Evolutionary conservation across 495 filamentous ascomycete genomes (phyloP).

Genomic region (Xylaria bambusicola): DNA sequence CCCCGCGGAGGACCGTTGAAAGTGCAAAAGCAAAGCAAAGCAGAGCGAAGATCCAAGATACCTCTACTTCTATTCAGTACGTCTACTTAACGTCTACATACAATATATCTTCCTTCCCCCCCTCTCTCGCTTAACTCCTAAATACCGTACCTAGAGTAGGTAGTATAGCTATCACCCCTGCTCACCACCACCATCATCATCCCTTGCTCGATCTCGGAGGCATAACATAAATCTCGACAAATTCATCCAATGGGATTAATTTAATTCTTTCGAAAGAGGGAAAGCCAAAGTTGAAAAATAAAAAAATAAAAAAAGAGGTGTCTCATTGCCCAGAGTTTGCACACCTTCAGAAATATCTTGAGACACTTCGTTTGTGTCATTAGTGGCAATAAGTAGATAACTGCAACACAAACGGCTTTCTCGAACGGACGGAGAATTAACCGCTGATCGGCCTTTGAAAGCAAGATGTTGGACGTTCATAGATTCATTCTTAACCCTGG

Average conservation of each 20-base stretch:
- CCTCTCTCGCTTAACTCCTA: no score
- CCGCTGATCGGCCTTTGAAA: constrained; percentile 7
- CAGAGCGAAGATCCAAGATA: no score
- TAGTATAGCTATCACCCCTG: no score
- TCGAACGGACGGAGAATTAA: constrained; percentile 13
- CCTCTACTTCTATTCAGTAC: no score
- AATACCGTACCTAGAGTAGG: no score
- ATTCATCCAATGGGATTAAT: constrained; percentile 30
- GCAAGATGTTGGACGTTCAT: background rate
- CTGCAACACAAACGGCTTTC: background rate
- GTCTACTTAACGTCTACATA: no score
- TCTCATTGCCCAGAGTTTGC: constrained; percentile 35
- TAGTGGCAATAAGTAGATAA: background rate
- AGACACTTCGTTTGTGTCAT: constrained; percentile 21
- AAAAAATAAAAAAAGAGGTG: no score
- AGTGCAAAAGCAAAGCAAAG: no score
- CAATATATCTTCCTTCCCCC: no score
- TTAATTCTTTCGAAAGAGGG: background rate
- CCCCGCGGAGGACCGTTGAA: constrained; percentile 33
- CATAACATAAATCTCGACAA: constrained; percentile 31
- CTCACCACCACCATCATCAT: background rate
- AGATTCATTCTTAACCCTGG: background rate
- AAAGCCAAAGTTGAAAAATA: no score
- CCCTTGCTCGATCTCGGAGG: constrained; percentile 5
- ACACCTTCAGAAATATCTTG: constrained; percentile 34